Conservation (phyloP, 768 basidiomycete genomes). For the Tricholoma hemisulphureum region DNA sequence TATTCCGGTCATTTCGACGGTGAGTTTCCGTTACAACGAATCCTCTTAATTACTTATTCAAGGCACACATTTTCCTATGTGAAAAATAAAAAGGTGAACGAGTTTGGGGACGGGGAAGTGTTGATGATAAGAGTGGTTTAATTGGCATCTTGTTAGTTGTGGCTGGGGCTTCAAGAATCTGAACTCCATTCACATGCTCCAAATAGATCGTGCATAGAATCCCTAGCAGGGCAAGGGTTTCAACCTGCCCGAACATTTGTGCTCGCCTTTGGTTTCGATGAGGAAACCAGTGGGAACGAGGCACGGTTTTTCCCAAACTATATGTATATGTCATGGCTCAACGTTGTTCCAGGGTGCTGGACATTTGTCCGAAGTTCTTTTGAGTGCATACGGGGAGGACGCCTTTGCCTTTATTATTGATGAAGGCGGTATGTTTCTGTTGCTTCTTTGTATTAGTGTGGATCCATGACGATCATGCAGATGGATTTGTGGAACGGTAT, state of each 20-base stretch:
- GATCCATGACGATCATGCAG: constrained; percentile 19
- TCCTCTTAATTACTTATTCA: neutral
- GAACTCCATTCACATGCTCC: neutral
- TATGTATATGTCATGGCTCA: neutral
- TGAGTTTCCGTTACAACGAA: constrained; percentile 15
- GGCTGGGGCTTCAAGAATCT: neutral
- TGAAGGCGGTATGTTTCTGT: constrained; percentile 67
- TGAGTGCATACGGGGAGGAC: constrained; percentile 64
- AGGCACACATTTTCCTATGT: neutral
- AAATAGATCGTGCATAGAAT: constrained; percentile 55
- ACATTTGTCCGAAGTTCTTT: constrained; percentile 45
- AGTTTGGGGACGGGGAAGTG: constrained; percentile 75
- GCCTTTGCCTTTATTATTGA: constrained; percentile 80
- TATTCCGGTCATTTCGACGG: constrained; percentile 60
- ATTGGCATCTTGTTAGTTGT: constrained; percentile 58
- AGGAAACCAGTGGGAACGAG: constrained; percentile 58
- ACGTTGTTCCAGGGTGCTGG: constrained; percentile 49
- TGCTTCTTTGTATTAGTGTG: neutral
- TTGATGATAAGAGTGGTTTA: constrained; percentile 75
- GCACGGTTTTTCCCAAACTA: constrained; percentile 24
- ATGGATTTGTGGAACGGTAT: constrained; percentile 48
- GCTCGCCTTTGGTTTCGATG: constrained; percentile 73
- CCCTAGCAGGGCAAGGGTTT: constrained; percentile 60
- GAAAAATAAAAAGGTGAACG: constrained; percentile 33
- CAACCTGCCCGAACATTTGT: constrained; percentile 62